Evolutionary conservation across 345 rosid species (phyloP).

Genomic region (Eucalyptus globulus): DNA sequence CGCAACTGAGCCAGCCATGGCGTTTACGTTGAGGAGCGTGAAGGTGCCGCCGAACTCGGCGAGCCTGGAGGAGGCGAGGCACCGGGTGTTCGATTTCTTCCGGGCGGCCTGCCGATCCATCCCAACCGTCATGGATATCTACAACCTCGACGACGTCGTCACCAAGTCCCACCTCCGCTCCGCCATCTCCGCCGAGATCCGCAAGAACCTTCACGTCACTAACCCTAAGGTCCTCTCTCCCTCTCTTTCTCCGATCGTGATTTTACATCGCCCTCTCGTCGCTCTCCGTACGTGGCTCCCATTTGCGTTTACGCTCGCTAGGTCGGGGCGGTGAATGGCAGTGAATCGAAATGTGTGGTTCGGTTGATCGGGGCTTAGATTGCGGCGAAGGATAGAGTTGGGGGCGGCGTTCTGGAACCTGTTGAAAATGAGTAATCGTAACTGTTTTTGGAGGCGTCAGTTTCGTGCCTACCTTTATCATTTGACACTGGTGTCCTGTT

Average conservation of each 20-base stretch:
- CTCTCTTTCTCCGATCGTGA: background rate
- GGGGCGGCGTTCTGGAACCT: background rate
- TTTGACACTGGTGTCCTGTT: background rate
- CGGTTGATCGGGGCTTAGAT: background rate
- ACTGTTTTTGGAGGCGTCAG: background rate
- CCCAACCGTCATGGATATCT: slow-evolving; percentile 72
- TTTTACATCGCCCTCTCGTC: background rate
- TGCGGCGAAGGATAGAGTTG: background rate
- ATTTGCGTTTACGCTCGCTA: background rate
- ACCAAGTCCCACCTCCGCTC: slow-evolving; percentile 70
- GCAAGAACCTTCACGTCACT: slow-evolving; percentile 61
- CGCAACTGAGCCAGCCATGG: slow-evolving; percentile 4
- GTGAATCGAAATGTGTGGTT: background rate
- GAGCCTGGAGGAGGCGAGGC: slow-evolving; percentile 71
- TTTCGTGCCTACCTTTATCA: background rate
- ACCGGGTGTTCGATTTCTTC: slow-evolving; percentile 74
- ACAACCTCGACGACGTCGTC: slow-evolving; percentile 82
- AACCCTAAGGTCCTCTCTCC: slow-evolving; percentile 62
- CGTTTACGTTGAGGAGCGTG: slow-evolving; percentile 50
- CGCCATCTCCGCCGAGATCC: slow-evolving; percentile 75
- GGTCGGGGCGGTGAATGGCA: background rate
- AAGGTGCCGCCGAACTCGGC: slow-evolving; percentile 86
- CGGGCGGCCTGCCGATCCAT: slow-evolving; percentile 71
- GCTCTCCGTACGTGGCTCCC: background rate
- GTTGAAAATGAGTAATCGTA: background rate